A percentile compares a stretch with the other conserved stretches of the same genome.
phyloP scores from a whole-genome alignment of 2,329 filamentous ascomycete species.

The Sordariomycetes sp. region DNA sequence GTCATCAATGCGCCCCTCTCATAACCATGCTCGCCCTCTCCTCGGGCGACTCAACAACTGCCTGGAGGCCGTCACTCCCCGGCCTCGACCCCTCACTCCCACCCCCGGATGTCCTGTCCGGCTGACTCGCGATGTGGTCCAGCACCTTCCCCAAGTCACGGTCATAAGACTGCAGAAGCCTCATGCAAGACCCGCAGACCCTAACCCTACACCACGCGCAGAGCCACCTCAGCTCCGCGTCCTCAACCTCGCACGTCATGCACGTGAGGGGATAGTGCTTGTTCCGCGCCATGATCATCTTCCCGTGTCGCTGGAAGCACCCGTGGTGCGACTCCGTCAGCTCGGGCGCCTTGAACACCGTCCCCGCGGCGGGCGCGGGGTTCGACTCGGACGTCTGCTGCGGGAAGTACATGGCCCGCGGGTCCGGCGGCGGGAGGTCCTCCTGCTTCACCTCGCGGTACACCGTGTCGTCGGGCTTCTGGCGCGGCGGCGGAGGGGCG shows the following conservation, averaged over 20 bases:
- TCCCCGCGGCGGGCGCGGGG: slow-evolving; percentile 11
- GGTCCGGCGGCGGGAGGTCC: slow-evolving; percentile 17
- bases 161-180: slow-evolving; percentile 23
- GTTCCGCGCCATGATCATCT: slow-evolving; percentile 35
- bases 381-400: slow-evolving; percentile 8
- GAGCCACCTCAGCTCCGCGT: slow-evolving; percentile 28
- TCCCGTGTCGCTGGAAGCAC: slow-evolving; percentile 33
- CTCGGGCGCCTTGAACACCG: slow-evolving; percentile 25
- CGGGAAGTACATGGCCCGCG: slow-evolving; percentile 23
- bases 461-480: slow-evolving; percentile 21
- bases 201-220: slow-evolving; percentile 38
- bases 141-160: slow-evolving; percentile 29
- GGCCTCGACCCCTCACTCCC: background rate
- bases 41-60: background rate
- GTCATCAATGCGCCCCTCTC: no score
- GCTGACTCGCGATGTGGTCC: slow-evolving; percentile 12
- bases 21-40: background rate
- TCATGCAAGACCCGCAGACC: slow-evolving; percentile 34
- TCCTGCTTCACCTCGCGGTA: slow-evolving; percentile 24
- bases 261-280: slow-evolving; percentile 36
- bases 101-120: slow-evolving; percentile 5
- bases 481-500: slow-evolving; percentile 14
- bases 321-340: slow-evolving; percentile 28
- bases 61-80: background rate
- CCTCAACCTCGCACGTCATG: slow-evolving; percentile 34